A percentile compares a stretch with the other conserved stretches of the same genome.
Conservation (phyloP, 2,329 filamentous ascomycete species). For the Alternaria postmessia region DNA sequence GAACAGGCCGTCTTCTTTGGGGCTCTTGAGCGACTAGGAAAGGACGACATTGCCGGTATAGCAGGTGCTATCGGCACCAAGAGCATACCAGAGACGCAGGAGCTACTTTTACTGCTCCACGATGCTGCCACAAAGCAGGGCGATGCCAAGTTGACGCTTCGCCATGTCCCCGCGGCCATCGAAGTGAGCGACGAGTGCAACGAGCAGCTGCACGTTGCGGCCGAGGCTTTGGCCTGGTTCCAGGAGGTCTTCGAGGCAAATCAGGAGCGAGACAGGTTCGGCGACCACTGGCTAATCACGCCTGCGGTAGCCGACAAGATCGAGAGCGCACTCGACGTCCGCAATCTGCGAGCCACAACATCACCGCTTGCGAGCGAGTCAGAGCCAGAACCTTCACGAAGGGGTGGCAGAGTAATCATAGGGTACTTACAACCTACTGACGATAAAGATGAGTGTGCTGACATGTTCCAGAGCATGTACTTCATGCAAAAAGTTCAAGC, state of each 20-base stretch:
- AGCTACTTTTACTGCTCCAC: constrained; percentile 72
- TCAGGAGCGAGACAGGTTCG: constrained; percentile 68
- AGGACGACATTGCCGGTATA: constrained; percentile 68
- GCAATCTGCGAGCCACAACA: constrained; percentile 26
- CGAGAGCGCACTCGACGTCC: constrained; percentile 34
- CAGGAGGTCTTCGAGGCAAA: constrained; percentile 71
- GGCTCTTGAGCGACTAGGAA: constrained; percentile 69
- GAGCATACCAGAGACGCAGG: constrained; percentile 74
- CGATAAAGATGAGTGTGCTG: not conserved
- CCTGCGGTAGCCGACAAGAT: constrained; percentile 48
- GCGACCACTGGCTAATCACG: constrained; percentile 71
- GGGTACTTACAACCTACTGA: constrained; percentile 14
- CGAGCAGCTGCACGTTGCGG: constrained; percentile 71
- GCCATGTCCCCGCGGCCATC: constrained; percentile 72
- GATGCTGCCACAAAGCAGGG: constrained; percentile 53
- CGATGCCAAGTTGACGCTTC: constrained; percentile 51
- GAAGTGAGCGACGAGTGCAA: constrained; percentile 75
- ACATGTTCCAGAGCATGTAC: constrained; percentile 15
- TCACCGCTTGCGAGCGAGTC: constrained; percentile 18
- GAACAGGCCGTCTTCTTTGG: constrained; percentile 79
- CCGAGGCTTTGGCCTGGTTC: constrained; percentile 69
- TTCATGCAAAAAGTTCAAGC: constrained; percentile 19
- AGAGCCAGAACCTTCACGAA: constrained; percentile 7
- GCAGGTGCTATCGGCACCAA: constrained; percentile 73
- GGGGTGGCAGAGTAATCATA: constrained; percentile 11